phyloP scores from a whole-genome alignment of 2,329 filamentous ascomycete species.

The Massarina eburnea region DNA sequence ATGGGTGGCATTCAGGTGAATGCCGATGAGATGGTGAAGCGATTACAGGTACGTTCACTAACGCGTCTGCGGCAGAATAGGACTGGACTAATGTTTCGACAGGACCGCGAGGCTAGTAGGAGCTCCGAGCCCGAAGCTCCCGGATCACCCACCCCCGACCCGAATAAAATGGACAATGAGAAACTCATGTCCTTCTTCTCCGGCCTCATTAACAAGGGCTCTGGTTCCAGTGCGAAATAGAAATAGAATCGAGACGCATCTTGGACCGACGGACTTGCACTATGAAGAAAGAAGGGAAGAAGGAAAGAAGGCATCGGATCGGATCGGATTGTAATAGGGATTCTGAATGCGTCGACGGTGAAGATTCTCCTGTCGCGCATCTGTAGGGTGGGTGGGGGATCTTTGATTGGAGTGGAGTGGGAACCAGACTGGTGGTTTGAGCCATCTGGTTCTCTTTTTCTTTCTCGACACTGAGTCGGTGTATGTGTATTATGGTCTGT shows the following conservation, averaged over 20 bases:
- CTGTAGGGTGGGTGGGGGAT: no score
- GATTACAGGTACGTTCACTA: slow-evolving; percentile 67
- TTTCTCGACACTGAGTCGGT: no score
- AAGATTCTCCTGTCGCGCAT: no score
- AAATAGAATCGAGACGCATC: background rate
- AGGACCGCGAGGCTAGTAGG: slow-evolving; percentile 43
- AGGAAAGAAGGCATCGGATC: no score
- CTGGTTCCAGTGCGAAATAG: slow-evolving; percentile 16
- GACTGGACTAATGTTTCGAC: slow-evolving; percentile 17
- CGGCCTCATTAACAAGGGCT: slow-evolving; percentile 38
- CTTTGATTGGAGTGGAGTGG: background rate
- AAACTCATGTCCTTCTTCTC: slow-evolving; percentile 45
- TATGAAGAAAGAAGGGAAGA: background rate
- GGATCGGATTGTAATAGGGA: no score
- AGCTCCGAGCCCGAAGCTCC: slow-evolving; percentile 26
- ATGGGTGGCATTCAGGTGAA: slow-evolving; percentile 97
- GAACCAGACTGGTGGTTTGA: background rate
- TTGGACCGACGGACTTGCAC: background rate
- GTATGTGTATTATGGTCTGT: background rate
- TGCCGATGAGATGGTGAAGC: slow-evolving; percentile 88
- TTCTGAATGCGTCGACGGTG: no score
- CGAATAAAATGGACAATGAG: slow-evolving; percentile 42
- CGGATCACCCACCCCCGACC: slow-evolving; percentile 26
- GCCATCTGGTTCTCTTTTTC: background rate
- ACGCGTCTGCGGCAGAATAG: background rate